These are phyloP conservation scores for Naganishia liquefaciens DNA, from an alignment of 1,284 basidiomycete genomes.

Conservation along the genomic window DNA sequence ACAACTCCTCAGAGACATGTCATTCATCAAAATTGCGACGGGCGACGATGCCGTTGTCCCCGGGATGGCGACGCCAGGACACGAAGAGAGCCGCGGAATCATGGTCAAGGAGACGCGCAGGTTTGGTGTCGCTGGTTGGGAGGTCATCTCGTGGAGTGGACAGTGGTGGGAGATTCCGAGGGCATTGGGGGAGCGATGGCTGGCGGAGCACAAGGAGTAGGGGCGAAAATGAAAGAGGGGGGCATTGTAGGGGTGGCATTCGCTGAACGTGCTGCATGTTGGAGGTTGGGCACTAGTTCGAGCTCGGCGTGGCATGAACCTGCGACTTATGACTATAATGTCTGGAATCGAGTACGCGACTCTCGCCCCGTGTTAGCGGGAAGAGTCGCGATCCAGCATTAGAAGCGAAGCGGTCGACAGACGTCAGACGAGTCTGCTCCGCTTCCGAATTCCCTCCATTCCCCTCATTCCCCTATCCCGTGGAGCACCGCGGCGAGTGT, in stretches of 20 bases:
- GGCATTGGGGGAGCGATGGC: conserved; percentile 13
- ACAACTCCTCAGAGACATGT: conserved; percentile 6
- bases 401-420: too few species aligned
- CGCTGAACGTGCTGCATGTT: too few species aligned
- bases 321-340: too few species aligned
- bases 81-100: conserved; percentile 15
- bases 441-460: background rate
- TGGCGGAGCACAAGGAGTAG: background rate
- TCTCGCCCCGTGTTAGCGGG: too few species aligned
- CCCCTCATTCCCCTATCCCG: background rate
- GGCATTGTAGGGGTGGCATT: background rate
- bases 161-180: conserved; percentile 26
- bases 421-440: too few species aligned
- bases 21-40: conserved; percentile 9
- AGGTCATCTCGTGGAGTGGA: conserved; percentile 20
- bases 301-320: too few species aligned
- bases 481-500: too few species aligned
- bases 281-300: too few species aligned
- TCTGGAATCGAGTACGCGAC: too few species aligned
- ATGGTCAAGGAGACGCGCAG: conserved; percentile 18
- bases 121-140: conserved; percentile 5
- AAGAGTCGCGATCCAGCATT: too few species aligned
- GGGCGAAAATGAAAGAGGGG: background rate
- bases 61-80: conserved; percentile 16
- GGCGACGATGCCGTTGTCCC: conserved; percentile 25